Percentiles rank a stretch among this genome's conserved stretches.
phyloP scores from a whole-genome alignment of 257 asterid genomes.

The Ilex aquifolium region DNA sequence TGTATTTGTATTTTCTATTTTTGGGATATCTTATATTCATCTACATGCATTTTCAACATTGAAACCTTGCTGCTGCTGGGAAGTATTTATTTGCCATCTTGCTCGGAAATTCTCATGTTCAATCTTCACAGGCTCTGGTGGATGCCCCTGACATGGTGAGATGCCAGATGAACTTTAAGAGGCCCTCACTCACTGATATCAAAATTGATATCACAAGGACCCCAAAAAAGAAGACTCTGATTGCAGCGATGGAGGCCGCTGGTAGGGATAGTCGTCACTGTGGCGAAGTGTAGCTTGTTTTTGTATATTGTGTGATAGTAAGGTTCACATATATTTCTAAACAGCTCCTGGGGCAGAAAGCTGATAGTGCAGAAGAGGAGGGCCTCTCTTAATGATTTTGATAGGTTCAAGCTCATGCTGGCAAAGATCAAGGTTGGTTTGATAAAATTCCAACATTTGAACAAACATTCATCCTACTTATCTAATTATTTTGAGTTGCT shows the following conservation, averaged over 20 bases:
- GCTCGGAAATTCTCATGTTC: too few species aligned
- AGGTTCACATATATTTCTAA: background rate
- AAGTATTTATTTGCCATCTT: too few species aligned
- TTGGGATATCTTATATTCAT: too few species aligned
- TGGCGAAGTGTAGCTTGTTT: background rate
- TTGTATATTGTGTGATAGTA: background rate
- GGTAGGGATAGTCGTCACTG: background rate
- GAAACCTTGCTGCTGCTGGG: too few species aligned
- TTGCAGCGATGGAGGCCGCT: background rate
- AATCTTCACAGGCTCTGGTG: background rate
- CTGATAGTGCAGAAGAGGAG: background rate
- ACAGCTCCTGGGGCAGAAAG: background rate
- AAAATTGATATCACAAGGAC: background rate
- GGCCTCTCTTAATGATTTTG: background rate
- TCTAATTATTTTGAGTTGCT: background rate
- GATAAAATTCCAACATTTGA: background rate
- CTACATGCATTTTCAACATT: too few species aligned
- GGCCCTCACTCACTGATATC: background rate
- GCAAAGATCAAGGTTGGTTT: background rate
- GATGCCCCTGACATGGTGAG: constrained; percentile 1
- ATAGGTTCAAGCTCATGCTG: background rate
- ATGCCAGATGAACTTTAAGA: background rate
- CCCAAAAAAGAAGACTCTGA: background rate
- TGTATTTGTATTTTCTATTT: too few species aligned
- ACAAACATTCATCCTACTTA: background rate